Evolutionary conservation across 192 early-diverging fungal genomes (phyloP).

Genomic region (Linnemannia elongata): DNA sequence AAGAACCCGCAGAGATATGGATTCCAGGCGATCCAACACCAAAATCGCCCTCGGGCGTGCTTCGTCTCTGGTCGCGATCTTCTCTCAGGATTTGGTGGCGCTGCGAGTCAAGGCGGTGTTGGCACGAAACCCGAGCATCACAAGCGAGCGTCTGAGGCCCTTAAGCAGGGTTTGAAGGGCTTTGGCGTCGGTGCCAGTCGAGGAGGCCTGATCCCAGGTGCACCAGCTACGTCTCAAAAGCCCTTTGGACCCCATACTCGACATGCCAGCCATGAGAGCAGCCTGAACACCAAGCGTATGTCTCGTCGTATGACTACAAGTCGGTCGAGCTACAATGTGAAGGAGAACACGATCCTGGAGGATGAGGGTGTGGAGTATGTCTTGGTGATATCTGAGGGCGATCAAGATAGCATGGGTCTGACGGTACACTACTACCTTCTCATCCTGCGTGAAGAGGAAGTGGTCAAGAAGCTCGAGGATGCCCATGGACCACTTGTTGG

Average conservation of each 20-base stretch:
- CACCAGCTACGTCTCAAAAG: constrained; percentile 1
- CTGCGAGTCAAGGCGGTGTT: not conserved
- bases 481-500: constrained; percentile 44
- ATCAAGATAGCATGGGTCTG: constrained; percentile 36
- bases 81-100: constrained; percentile 19
- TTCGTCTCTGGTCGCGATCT: constrained; percentile 57
- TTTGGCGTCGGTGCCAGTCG: constrained; percentile 29
- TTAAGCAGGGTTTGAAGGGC: constrained; percentile 19
- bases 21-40: constrained; percentile 54
- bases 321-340: constrained; percentile 38
- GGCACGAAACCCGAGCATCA: constrained; percentile 4
- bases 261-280: constrained; percentile 51
- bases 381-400: constrained; percentile 41
- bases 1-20: constrained; percentile 60
- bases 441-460: constrained; percentile 46
- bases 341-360: constrained; percentile 31
- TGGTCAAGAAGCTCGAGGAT: constrained; percentile 56
- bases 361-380: constrained; percentile 53
- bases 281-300: constrained; percentile 27
- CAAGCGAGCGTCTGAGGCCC: not conserved
- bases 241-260: constrained; percentile 33
- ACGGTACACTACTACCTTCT: constrained; percentile 52
- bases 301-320: constrained; percentile 37
- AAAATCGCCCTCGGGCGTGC: constrained; percentile 59
- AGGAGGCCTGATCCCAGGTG: constrained; percentile 18